Evolutionary conservation across 1,284 basidiomycete genomes (phyloP).

Genomic region (Malassezia brasiliensis): DNA sequence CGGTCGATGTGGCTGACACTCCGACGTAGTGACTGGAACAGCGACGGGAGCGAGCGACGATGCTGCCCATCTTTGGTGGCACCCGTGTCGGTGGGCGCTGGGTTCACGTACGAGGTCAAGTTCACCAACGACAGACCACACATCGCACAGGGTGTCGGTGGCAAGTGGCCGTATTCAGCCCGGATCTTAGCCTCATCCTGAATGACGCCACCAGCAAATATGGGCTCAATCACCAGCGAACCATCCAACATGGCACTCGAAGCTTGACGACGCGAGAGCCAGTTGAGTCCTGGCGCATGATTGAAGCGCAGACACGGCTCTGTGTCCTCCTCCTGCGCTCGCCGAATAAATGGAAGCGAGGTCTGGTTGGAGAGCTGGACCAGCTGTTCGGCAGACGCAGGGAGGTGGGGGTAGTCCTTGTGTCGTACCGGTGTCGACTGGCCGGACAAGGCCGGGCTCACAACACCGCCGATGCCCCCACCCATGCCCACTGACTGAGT

Average conservation of each 20-base stretch:
- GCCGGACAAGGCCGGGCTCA: slow-evolving; percentile 5
- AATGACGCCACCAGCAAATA: slow-evolving; percentile 51
- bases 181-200: slow-evolving; percentile 34
- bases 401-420: slow-evolving; percentile 56
- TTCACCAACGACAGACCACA: slow-evolving; percentile 40
- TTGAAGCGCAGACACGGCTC: slow-evolving; percentile 88
- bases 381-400: slow-evolving; percentile 35
- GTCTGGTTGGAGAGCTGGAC: slow-evolving; percentile 46
- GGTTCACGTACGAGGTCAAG: slow-evolving; percentile 26
- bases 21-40: slow-evolving; percentile 13
- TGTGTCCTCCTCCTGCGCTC: slow-evolving; percentile 76
- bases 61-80: background rate
- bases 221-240: slow-evolving; percentile 81
- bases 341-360: slow-evolving; percentile 70
- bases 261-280: slow-evolving; percentile 79
- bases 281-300: slow-evolving; percentile 83
- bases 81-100: background rate
- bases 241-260: slow-evolving; percentile 75
- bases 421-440: slow-evolving; percentile 49
- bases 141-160: slow-evolving; percentile 40
- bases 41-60: slow-evolving; percentile 10
- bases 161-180: slow-evolving; percentile 25
- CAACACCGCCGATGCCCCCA: background rate
- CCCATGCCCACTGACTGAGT: background rate
- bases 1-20: background rate